These are phyloP conservation scores for Climacium dendroides DNA, from an alignment of 225 moss, liverwort and hornwort genomes.

Conservation along the genomic window DNA sequence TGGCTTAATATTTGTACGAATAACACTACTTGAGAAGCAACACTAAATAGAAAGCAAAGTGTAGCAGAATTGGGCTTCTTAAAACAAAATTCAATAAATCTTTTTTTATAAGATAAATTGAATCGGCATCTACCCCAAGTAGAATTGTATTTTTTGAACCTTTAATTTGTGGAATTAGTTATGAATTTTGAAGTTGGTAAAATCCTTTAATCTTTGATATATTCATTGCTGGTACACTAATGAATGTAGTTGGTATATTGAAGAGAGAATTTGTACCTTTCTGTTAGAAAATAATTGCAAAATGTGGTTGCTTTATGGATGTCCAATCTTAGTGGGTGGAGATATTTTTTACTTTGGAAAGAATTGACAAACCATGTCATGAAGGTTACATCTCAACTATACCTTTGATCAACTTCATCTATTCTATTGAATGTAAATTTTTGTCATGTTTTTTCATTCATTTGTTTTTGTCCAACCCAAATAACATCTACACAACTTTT, in stretches of 20 bases:
- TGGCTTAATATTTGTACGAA: rapidly evolving
- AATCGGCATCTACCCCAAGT: neutral
- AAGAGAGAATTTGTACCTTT: neutral
- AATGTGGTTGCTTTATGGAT: rapidly evolving
- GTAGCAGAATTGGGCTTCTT: neutral
- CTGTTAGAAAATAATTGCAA: neutral
- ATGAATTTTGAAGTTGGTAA: neutral
- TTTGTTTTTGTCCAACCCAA: neutral
- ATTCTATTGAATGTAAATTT: neutral
- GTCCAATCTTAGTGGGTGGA: neutral
- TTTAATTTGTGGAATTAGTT: rapidly evolving
- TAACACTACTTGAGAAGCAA: neutral
- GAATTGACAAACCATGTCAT: rapidly evolving
- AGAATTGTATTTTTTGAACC: rapidly evolving
- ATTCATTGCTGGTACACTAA: rapidly evolving
- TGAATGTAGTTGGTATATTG: neutral
- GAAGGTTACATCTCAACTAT: neutral
- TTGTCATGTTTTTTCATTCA: neutral
- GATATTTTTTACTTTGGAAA: neutral
- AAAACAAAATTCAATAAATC: rapidly evolving
- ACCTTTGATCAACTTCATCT: neutral
- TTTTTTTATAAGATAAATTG: neutral
- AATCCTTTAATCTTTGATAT: rapidly evolving
- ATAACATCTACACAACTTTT: too few species aligned
- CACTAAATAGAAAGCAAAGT: too few species aligned